phyloP scores from a whole-genome alignment of 371 early-diverging fungal genomes.

The Lichtheimia ramosa region DNA sequence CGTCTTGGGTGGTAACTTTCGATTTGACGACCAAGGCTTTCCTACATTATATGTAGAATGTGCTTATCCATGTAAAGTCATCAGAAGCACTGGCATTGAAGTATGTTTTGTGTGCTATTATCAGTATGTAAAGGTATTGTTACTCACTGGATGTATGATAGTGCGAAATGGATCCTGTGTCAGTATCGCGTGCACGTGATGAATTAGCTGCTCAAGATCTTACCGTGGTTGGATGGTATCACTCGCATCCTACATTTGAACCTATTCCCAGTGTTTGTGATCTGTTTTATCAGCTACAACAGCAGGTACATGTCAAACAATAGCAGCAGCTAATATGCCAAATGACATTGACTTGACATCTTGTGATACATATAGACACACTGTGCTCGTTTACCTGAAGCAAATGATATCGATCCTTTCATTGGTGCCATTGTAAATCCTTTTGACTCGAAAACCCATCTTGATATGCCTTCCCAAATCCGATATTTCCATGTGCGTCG shows the following conservation, averaged over 20 bases:
- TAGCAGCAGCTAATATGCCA: not conserved
- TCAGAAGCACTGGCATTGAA: slow-evolving; percentile 68
- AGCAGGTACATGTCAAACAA: slow-evolving; percentile 50
- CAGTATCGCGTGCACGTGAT: slow-evolving; percentile 74
- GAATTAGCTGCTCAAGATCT: slow-evolving; percentile 68
- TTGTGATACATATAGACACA: not conserved
- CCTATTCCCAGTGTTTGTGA: slow-evolving; percentile 84
- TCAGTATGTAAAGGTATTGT: not conserved
- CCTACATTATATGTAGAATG: slow-evolving; percentile 44
- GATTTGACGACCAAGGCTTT: slow-evolving; percentile 37
- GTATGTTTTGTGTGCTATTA: slow-evolving; percentile 25
- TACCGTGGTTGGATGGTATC: slow-evolving; percentile 91
- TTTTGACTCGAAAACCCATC: slow-evolving; percentile 33
- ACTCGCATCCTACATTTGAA: slow-evolving; percentile 86
- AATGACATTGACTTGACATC: too few relatives aligned
- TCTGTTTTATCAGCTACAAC: slow-evolving; percentile 78
- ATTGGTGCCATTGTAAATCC: slow-evolving; percentile 81
- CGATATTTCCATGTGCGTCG: slow-evolving; percentile 56
- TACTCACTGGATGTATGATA: slow-evolving; percentile 3
- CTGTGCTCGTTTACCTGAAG: slow-evolving; percentile 5
- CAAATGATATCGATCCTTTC: slow-evolving; percentile 77
- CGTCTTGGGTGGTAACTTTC: slow-evolving; percentile 71
- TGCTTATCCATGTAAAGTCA: slow-evolving; percentile 68
- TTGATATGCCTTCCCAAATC: slow-evolving; percentile 52
- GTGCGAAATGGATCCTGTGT: slow-evolving; percentile 67